These are phyloP conservation scores for Juglanconis juglandina DNA, from an alignment of 2,329 filamentous ascomycete genomes.

Conservation along the genomic window DNA sequence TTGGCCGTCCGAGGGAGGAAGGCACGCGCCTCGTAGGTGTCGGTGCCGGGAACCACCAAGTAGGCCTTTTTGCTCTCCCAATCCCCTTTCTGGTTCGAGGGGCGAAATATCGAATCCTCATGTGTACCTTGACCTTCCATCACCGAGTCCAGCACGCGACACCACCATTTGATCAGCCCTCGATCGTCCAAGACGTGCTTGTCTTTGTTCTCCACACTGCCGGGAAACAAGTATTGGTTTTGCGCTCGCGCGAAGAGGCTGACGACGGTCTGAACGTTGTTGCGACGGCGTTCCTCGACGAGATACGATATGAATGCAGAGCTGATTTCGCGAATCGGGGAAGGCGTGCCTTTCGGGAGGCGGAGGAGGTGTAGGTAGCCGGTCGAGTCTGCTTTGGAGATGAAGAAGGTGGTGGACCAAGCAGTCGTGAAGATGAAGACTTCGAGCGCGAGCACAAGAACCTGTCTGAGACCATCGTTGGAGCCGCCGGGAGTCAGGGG, in stretches of 20 bases:
- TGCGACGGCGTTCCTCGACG: constrained; percentile 61
- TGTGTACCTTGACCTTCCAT: constrained; percentile 43
- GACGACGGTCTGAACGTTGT: constrained; percentile 67
- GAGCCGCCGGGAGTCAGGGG: constrained; percentile 20
- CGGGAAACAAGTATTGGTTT: constrained; percentile 90
- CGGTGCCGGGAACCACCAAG: constrained; percentile 81
- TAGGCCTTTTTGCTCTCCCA: constrained; percentile 66
- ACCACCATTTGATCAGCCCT: constrained; percentile 94
- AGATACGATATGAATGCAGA: constrained; percentile 75
- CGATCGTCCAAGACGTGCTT: constrained; percentile 94
- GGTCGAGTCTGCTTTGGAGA: constrained; percentile 95
- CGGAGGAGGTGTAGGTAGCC: constrained; percentile 72
- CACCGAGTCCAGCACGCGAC: constrained; percentile 76
- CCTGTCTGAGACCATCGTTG: constrained; percentile 37
- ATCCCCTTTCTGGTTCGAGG: constrained; percentile 11
- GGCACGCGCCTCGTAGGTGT: constrained; percentile 72
- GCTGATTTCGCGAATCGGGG: constrained; percentile 71
- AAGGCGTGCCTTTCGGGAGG: constrained; percentile 60
- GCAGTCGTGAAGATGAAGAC: constrained; percentile 82
- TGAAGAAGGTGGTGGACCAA: constrained; percentile 80
- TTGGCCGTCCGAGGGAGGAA: constrained; percentile 62
- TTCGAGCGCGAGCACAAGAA: constrained; percentile 81
- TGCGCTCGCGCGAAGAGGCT: constrained; percentile 92
- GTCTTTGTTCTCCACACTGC: constrained; percentile 75
- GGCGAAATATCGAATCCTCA: constrained; percentile 15